Conservation (phyloP, 768 basidiomycete species). For the Naematelia encephala region DNA sequence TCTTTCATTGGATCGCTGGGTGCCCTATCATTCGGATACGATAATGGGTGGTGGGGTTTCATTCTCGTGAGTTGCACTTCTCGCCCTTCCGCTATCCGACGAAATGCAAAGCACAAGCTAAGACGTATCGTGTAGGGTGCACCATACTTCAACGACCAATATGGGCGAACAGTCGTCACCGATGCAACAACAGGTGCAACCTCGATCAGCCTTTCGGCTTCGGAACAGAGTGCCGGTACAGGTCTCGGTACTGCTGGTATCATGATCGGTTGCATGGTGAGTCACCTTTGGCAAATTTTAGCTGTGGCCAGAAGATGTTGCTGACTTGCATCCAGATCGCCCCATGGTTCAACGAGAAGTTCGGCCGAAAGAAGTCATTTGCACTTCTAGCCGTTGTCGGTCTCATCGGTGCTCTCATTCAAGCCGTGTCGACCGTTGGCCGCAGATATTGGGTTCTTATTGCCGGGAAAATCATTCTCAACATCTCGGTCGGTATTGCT, state of each 20-base stretch:
- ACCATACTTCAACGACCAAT: constrained; percentile 9
- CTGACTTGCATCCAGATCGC: constrained; percentile 3
- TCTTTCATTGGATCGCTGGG: constrained; percentile 4
- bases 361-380: constrained; percentile 14
- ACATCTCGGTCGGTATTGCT: constrained; percentile 16
- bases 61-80: background rate
- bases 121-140: background rate
- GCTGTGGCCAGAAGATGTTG: background rate
- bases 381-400: constrained; percentile 11
- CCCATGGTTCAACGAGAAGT: constrained; percentile 12
- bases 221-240: background rate
- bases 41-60: constrained; percentile 7
- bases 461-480: constrained; percentile 17
- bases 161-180: background rate
- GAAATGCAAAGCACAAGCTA: background rate
- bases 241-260: constrained; percentile 10
- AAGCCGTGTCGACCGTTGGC: constrained; percentile 10
- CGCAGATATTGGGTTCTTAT: constrained; percentile 16
- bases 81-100: too few species aligned
- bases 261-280: constrained; percentile 11
- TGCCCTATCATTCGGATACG: constrained; percentile 2
- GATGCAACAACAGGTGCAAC: background rate
- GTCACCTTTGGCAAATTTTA: background rate
- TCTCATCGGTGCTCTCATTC: constrained; percentile 16
- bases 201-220: background rate